Percentiles rank a stretch among this genome's conserved stretches.
Evolutionary conservation across 805 yeast species (phyloP).

Genomic region (Zygosaccharomyces siamensis): DNA sequence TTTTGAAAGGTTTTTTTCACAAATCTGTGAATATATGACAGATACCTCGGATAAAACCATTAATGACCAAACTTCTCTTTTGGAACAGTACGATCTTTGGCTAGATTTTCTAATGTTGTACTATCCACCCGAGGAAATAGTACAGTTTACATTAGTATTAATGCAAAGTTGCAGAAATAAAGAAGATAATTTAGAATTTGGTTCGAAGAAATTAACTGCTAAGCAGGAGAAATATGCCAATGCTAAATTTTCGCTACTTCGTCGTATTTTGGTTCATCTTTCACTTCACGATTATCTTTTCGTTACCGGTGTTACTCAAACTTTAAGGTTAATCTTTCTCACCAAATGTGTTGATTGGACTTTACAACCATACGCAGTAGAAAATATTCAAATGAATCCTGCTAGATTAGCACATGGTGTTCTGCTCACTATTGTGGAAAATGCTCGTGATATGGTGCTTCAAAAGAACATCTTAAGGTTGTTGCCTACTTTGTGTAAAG

Average conservation of each 20-base stretch:
- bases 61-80: slow-evolving; percentile 57
- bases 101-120: slow-evolving; percentile 37
- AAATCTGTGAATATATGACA: slow-evolving; percentile 42
- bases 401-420: slow-evolving; percentile 60
- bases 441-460: slow-evolving; percentile 39
- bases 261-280: slow-evolving; percentile 46
- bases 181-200: slow-evolving; percentile 11
- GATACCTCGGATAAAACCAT: slow-evolving; percentile 44
- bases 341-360: slow-evolving; percentile 50
- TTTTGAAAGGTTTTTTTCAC: slow-evolving; percentile 33
- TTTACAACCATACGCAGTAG: slow-evolving; percentile 50
- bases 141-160: slow-evolving; percentile 17
- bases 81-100: slow-evolving; percentile 57
- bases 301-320: slow-evolving; percentile 14
- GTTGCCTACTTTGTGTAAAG: slow-evolving; percentile 49
- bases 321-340: slow-evolving; percentile 38
- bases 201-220: slow-evolving; percentile 11
- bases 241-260: slow-evolving; percentile 56
- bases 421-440: slow-evolving; percentile 45
- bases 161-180: slow-evolving; percentile 25
- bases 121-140: slow-evolving; percentile 16
- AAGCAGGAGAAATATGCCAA: slow-evolving; percentile 50
- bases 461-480: slow-evolving; percentile 48
- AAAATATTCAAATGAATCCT: slow-evolving; percentile 44
- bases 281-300: slow-evolving; percentile 16